These are phyloP conservation scores for Darksidea phi DNA, from an alignment of 495 filamentous ascomycete genomes.

Conservation along the genomic window DNA sequence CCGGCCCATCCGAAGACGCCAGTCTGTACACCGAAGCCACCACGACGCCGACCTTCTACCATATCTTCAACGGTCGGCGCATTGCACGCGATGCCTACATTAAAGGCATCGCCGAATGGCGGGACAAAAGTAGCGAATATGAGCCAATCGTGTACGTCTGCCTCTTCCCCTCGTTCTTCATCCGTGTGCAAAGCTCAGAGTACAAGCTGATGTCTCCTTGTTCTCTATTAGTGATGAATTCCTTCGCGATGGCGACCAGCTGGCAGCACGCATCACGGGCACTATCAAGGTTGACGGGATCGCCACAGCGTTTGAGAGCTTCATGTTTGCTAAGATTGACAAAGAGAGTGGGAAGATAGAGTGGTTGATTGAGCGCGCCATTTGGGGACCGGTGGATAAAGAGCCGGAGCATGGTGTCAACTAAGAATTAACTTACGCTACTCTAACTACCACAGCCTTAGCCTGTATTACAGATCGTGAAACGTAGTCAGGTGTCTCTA, in stretches of 20 bases:
- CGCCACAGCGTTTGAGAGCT: slow-evolving; percentile 35
- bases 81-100: slow-evolving; percentile 27
- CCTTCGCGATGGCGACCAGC: slow-evolving; percentile 32
- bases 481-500: too few species aligned
- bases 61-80: not conserved
- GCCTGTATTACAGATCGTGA: too few species aligned
- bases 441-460: too few species aligned
- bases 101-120: slow-evolving; percentile 37
- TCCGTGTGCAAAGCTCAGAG: not conserved
- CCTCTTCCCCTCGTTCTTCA: not conserved
- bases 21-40: slow-evolving; percentile 19
- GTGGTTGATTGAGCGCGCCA: slow-evolving; percentile 35
- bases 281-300: slow-evolving; percentile 32
- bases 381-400: slow-evolving; percentile 27
- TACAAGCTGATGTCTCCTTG: not conserved
- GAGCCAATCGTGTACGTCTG: slow-evolving; percentile 34
- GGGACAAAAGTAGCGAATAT: slow-evolving; percentile 34
- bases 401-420: slow-evolving; percentile 1
- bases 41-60: slow-evolving; percentile 2
- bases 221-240: slow-evolving; percentile 10
- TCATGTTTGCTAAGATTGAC: slow-evolving; percentile 37
- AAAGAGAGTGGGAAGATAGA: slow-evolving; percentile 33
- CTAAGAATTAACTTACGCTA: too few species aligned
- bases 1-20: slow-evolving; percentile 28
- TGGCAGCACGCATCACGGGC: slow-evolving; percentile 30